A percentile compares a stretch with the other conserved stretches of the same genome.
Evolutionary conservation across 164 flowering plant genomes (phyloP).

Genomic region (Magnolia officinalis): DNA sequence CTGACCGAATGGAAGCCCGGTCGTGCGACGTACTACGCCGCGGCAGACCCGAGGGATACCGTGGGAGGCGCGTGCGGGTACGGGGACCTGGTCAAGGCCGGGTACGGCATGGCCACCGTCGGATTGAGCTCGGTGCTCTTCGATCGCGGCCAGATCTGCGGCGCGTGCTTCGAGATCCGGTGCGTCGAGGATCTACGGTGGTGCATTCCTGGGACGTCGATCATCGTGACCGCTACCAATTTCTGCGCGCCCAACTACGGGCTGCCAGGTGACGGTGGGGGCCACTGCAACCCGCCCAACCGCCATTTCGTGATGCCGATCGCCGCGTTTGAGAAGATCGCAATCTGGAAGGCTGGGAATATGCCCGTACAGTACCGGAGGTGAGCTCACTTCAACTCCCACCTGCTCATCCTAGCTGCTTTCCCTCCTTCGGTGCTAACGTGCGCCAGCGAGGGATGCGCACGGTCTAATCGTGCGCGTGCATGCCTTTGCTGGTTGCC

Average conservation of each 20-base stretch:
- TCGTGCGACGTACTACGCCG: conserved; percentile 83
- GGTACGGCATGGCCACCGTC: conserved; percentile 82
- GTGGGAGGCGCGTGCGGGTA: conserved; percentile 92
- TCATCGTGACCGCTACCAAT: conserved; percentile 90
- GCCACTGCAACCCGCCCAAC: conserved; percentile 84
- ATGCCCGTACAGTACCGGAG: conserved; percentile 92
- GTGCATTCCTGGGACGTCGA: conserved; percentile 89
- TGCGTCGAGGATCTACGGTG: conserved; percentile 83
- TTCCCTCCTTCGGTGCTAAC: neutral
- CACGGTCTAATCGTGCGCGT: neutral
- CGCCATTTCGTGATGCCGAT: conserved; percentile 82
- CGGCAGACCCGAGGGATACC: conserved; percentile 64
- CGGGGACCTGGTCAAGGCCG: conserved; percentile 59
- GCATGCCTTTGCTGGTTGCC: too few species aligned
- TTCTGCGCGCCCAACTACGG: conserved; percentile 90
- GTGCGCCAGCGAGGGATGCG: neutral
- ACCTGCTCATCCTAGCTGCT: neutral
- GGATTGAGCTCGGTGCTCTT: conserved; percentile 66
- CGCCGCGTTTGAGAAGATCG: conserved; percentile 93
- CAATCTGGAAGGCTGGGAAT: conserved; percentile 91
- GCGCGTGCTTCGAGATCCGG: conserved; percentile 78
- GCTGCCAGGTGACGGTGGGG: conserved; percentile 57
- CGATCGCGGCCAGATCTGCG: conserved; percentile 82
- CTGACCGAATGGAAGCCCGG: conserved; percentile 63
- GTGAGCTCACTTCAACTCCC: conserved; percentile 19